Percentiles rank a stretch among this genome's conserved stretches.
These are phyloP conservation scores for Podila epicladia DNA, from an alignment of 192 early-diverging fungal genomes.

Conservation along the genomic window DNA sequence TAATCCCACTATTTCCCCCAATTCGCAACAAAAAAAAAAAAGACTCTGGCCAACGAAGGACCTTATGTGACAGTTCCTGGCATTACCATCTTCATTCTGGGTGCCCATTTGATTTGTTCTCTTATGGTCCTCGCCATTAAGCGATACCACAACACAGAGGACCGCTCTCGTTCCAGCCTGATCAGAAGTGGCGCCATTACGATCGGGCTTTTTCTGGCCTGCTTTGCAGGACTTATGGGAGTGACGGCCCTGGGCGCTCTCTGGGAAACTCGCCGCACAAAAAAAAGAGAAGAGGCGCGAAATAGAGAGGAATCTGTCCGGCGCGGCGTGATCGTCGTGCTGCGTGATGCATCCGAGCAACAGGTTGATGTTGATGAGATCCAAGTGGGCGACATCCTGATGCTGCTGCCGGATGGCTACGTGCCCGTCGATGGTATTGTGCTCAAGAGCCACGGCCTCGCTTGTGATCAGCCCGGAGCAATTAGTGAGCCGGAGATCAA, in stretches of 20 bases:
- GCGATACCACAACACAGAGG: too few relatives aligned
- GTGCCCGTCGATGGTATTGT: conserved; percentile 91
- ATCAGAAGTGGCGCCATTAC: too few relatives aligned
- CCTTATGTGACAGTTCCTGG: too few relatives aligned
- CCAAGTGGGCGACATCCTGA: conserved; percentile 90
- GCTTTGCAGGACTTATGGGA: too few relatives aligned
- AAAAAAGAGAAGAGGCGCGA: conserved; percentile 53
- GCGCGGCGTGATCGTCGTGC: conserved; percentile 68
- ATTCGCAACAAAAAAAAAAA: not conserved
- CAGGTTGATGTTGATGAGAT: conserved; percentile 82
- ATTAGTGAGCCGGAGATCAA: conserved; percentile 91
- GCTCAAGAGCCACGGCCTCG: conserved; percentile 81
- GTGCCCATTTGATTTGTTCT: not conserved
- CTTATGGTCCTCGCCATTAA: too few relatives aligned
- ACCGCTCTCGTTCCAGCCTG: too few relatives aligned
- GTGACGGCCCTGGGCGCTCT: too few relatives aligned
- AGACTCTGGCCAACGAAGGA: too few relatives aligned
- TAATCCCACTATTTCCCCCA: too few relatives aligned
- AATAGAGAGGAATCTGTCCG: conserved; percentile 70
- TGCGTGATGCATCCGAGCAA: conserved; percentile 77
- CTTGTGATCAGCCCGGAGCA: conserved; percentile 86
- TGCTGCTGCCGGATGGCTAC: conserved; percentile 89
- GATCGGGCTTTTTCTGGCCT: too few relatives aligned
- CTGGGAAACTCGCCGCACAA: too few relatives aligned
- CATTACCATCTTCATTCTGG: too few relatives aligned